Base-by-base conservation (phyloP, 331 rosid genomes). In the Saraca asoca region DNA sequence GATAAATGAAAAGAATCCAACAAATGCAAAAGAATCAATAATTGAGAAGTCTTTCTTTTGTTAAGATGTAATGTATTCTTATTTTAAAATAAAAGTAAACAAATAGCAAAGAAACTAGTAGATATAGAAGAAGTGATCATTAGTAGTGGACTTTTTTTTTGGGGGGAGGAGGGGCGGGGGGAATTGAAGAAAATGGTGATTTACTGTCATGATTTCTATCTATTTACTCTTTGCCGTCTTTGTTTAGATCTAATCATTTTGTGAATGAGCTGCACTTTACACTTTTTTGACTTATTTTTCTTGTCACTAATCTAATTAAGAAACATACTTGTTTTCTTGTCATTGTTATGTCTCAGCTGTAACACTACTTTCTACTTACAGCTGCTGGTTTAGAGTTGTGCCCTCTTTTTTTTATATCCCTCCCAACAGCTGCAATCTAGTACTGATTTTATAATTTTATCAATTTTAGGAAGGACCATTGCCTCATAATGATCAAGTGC, bases 391-490 rank as follows among this genome's bases (percentile, higher is more conserved):
- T 12, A 2, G 35, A 20, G 12, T 13, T 51, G 18, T 45, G 61
- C 14, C 50, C 38, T 43, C 72, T 6, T 16, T n/a, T 65, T n/a
- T n/a, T n/a, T n/a, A n/a, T n/a, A 33, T 51, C 49, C 45, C 51
- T 70, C 35, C 43, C 14, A 60, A 54, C 33, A 33, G 49, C 7
- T 24, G 2, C 50, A 44, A 24, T 64, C 38, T 2, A 34, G 18
- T 51, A 51, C 11, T 71, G 15, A 52, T 34, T 48, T n/a, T 24
- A 13, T 12, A 39, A 31, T 24, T 76, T 9, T 59, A 46, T 74
- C 15, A 9, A 20, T 75, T 79, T 24, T 66, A 90, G 98, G 96
- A 90, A 64, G 96, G 95, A 48, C 85, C 97, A 10, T 61, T 90
- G 78, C 88, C 78, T 11, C 95, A 76, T 62, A 87, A 86, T 29